Conservation (phyloP, 2,329 filamentous ascomycete genomes). For the Sarocladium strictum region DNA sequence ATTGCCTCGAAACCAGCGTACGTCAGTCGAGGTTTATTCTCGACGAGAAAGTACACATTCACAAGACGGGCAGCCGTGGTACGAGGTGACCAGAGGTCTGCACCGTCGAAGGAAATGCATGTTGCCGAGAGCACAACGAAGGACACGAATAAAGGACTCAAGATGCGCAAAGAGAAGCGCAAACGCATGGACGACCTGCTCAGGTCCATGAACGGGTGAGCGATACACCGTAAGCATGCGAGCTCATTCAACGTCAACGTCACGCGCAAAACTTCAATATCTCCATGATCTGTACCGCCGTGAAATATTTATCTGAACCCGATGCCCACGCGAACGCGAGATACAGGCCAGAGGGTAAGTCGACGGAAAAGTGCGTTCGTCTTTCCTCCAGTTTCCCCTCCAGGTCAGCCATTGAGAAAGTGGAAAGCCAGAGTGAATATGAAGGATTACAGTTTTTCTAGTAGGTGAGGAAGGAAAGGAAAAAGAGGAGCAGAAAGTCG, state of each 20-base stretch:
- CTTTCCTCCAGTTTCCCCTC: slow-evolving; percentile 72
- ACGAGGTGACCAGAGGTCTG: slow-evolving; percentile 12
- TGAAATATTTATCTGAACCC: slow-evolving; percentile 13
- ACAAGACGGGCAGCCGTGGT: slow-evolving; percentile 16
- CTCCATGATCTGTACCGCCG: slow-evolving; percentile 10
- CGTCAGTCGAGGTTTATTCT: slow-evolving; percentile 28
- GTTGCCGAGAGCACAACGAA: not conserved
- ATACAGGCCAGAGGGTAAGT: slow-evolving; percentile 44
- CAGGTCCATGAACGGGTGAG: slow-evolving; percentile 3
- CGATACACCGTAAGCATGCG: not conserved
- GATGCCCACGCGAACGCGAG: slow-evolving; percentile 17
- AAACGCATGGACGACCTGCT: slow-evolving; percentile 11
- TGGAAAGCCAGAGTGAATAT: slow-evolving; percentile 65
- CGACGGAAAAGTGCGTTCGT: slow-evolving; percentile 34
- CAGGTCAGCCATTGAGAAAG: slow-evolving; percentile 44
- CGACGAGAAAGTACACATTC: slow-evolving; percentile 28
- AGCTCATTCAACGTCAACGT: not conserved
- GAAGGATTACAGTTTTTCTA: slow-evolving; percentile 44
- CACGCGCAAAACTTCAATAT: not conserved
- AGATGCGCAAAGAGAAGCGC: slow-evolving; percentile 10
- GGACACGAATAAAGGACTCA: not conserved
- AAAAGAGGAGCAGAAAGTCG: slow-evolving; percentile 17
- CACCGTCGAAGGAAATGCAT: not conserved
- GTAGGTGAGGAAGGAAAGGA: slow-evolving; percentile 32
- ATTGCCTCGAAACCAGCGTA: slow-evolving; percentile 30